Base-by-base conservation (phyloP, 1,284 basidiomycete genomes). In the Bjerkandera adusta region DNA sequence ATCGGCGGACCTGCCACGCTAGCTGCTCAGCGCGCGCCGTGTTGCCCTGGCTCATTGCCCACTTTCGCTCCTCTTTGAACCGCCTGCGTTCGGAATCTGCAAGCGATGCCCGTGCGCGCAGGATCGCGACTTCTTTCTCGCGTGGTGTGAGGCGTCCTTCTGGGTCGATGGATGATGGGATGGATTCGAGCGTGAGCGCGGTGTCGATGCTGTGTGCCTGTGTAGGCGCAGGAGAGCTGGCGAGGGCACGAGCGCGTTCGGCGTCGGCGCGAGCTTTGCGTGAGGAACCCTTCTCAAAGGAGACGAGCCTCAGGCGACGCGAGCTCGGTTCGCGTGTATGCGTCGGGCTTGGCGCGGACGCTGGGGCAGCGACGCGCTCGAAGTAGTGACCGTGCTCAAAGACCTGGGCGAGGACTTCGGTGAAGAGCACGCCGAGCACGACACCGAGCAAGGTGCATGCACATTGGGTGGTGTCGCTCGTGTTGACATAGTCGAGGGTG, bases 61-160 rank as follows among this genome's bases (percentile, higher is more conserved):
- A 91, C 62, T 90, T 88, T 57, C 79, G 75, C 65, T 91, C 88
- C 65, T 91, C 88, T 68, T 82, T 86, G 68, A 82, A 88, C 46
- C 87, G 73, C 37, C 88, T 74, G 26, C 85, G 79, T 64, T 91
- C 87, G 51, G 81, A 88, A 55, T 89, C 89, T 18, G 89, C 88
- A 47, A 89, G 66, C 18, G 84, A 83, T 15, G 88, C 88, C 29
- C 85, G 76, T 35, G 85, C 80, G 42, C 87, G 76, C 22, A 91
- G 72, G 12, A 78, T 70, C 18, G 82, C 81, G 15, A 89, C 75
- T 56, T 88, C 84, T 25, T 82, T 78, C 59, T 88, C 84, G 34
- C 79, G 64, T 10, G 79, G 80, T n/a, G 78, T 76, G 73, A 84
- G 76, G 25, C 70, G 63, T 21, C 76, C 71, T 40, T 72, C 70